Conservation (phyloP, 2,329 filamentous ascomycete genomes). For the Microcyclospora pomicola region DNA sequence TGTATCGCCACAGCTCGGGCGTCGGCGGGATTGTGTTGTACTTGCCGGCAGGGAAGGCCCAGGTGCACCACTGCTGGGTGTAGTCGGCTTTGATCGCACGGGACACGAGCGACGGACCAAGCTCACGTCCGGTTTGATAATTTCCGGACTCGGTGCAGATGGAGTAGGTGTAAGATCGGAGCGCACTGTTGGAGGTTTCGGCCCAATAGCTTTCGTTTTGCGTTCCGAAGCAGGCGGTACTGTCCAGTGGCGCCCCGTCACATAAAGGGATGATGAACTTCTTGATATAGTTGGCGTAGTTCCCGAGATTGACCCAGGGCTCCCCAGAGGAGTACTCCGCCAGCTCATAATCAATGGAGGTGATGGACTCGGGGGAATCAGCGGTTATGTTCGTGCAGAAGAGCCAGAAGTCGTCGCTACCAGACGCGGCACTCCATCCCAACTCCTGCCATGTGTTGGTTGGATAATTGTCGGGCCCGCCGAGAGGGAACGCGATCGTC, state of each 20-base stretch:
- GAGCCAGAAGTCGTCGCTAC: constrained; percentile 33
- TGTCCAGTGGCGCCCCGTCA: constrained; percentile 27
- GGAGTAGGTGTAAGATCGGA: constrained; percentile 38
- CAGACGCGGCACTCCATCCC: constrained; percentile 27
- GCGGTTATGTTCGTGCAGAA: constrained; percentile 41
- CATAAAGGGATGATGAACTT: constrained; percentile 32
- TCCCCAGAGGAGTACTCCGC: constrained; percentile 37
- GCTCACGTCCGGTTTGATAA: constrained; percentile 35
- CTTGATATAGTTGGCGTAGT: constrained; percentile 40
- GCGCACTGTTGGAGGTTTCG: constrained; percentile 26
- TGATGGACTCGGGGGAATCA: constrained; percentile 30
- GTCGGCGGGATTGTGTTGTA: constrained; percentile 32
- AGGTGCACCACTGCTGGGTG: constrained; percentile 43
- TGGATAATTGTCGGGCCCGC: constrained; percentile 27
- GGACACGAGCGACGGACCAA: constrained; percentile 34
- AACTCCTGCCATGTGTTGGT: constrained; percentile 42
- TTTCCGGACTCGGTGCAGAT: constrained; percentile 32
- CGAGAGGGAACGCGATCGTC: constrained; percentile 28
- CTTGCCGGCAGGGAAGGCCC: constrained; percentile 37
- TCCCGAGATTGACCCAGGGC: constrained; percentile 38
- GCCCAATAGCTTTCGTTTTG: constrained; percentile 34
- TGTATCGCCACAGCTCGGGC: constrained; percentile 31
- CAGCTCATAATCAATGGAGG: constrained; percentile 32
- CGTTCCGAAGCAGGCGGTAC: constrained; percentile 33
- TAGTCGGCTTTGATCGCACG: constrained; percentile 35